These are phyloP conservation scores for Lactarius akahatsu DNA, from an alignment of 768 basidiomycete species.

Conservation along the genomic window DNA sequence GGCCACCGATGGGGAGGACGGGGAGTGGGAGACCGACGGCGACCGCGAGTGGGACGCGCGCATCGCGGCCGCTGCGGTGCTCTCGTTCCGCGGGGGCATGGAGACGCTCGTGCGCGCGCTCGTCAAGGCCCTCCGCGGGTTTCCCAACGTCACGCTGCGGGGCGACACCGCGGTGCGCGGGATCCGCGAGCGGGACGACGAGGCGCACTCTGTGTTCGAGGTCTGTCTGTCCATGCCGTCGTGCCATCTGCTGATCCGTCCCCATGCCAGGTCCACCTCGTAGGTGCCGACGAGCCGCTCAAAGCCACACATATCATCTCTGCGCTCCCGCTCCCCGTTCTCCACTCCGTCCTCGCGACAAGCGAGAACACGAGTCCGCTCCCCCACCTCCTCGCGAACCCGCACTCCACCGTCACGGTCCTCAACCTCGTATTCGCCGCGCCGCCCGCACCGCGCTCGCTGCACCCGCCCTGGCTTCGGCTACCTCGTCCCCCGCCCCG, in stretches of 20 bases:
- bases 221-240: conserved; percentile 36
- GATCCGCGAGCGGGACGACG: conserved; percentile 36
- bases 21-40: conserved; percentile 48
- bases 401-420: conserved; percentile 79
- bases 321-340: conserved; percentile 61
- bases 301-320: conserved; percentile 72
- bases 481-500: conserved; percentile 85
- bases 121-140: conserved; percentile 43
- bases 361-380: conserved; percentile 36
- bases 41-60: conserved; percentile 28
- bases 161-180: conserved; percentile 42
- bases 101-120: conserved; percentile 62
- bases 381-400: conserved; percentile 69
- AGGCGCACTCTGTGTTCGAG: conserved; percentile 40
- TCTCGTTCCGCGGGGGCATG: conserved; percentile 79
- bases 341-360: conserved; percentile 44
- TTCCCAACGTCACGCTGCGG: conserved; percentile 59
- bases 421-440: conserved; percentile 81
- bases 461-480: conserved; percentile 91
- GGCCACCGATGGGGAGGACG: conserved; percentile 16
- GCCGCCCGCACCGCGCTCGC: conserved; percentile 38
- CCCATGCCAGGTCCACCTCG: background rate
- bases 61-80: conserved; percentile 69
- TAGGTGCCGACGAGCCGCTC: conserved; percentile 34
- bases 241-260: too few species aligned